Base-by-base conservation (phyloP, 768 basidiomycete species). In the Lactarius evosmus region DNA sequence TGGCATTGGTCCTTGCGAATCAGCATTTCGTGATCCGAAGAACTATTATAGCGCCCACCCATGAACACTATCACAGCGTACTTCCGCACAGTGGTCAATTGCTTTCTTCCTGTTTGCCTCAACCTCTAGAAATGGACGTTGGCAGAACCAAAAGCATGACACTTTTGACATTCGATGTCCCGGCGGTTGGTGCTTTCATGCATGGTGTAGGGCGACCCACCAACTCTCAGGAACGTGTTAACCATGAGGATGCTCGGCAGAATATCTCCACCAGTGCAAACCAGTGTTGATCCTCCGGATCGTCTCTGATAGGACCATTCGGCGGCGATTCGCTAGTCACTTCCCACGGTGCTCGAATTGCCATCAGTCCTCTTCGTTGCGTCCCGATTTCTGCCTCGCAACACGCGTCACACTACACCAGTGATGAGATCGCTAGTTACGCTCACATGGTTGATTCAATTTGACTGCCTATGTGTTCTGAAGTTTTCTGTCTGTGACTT, bases 171-270 rank as follows among this genome's bases (percentile, higher is more conserved):
- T n/a, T 7, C 50, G 2, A 46, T 7, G 3, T 30, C 38, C 36
- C 27, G 5, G 52, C 33, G 41, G 9, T 63, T 19, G 3, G 17
- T 7, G 19, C 17, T 14, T 34, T 54, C 9, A 11, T 25, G 32
- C 36, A 38, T 2, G n/a, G n/a, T n/a, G n/a, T n/a, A n/a, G n/a
- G 29, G 14, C 29, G 4, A 22, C n/a, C 44, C 5, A 17, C 22
- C 49, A 19, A 7, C 27, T 8, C 16, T 25, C 22, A 51, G 56
- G 56, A 59, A 58, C 51, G 57, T 49, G 57, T 55, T 38, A 9
- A n/a, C n/a, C 52, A 36, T 30, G 62, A 54, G 62, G 62, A 41
- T n/a, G 22, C 30, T 12, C 0, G 14, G 32, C 32, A 17, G 19
- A 9, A 49, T 19, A 14, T 36, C n/a, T 12, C 34, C 19, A 11